phyloP scores from a whole-genome alignment of 495 filamentous ascomycete species.

The Annulohypoxylon bovei region DNA sequence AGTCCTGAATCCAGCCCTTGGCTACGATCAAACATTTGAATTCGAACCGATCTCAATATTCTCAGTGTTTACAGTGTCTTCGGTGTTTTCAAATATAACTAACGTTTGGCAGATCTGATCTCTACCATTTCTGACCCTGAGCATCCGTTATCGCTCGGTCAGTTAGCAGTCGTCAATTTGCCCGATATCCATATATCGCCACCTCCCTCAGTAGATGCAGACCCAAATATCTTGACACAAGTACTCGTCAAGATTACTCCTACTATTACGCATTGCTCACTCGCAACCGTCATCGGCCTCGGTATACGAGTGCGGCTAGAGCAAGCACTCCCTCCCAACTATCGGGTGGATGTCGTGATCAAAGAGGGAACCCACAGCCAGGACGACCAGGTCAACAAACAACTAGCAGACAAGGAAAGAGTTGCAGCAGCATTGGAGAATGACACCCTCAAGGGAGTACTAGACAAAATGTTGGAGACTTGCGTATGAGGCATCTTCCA shows the following conservation, averaged over 20 bases:
- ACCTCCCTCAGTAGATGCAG: conserved; percentile 64
- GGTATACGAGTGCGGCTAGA: conserved; percentile 92
- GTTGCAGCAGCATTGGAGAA: conserved; percentile 97
- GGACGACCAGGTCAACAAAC: conserved; percentile 94
- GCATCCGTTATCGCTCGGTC: conserved; percentile 91
- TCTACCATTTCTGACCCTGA: conserved; percentile 95
- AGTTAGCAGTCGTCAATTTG: conserved; percentile 91
- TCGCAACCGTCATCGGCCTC: conserved; percentile 95
- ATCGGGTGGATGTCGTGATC: conserved; percentile 90
- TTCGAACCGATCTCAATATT: background rate
- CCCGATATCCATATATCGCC: conserved; percentile 86
- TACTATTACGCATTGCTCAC: conserved; percentile 96
- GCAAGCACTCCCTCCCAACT: conserved; percentile 90
- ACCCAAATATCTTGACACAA: conserved; percentile 54
- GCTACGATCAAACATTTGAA: conserved; percentile 8
- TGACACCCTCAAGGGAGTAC: conserved; percentile 82
- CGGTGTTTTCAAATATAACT: conserved; percentile 43
- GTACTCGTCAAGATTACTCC: conserved; percentile 85
- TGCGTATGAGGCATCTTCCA: conserved; percentile 57
- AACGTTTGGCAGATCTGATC: conserved; percentile 78
- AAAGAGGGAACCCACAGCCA: conserved; percentile 96
- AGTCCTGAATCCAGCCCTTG: conserved; percentile 13
- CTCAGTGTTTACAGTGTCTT: too few relatives aligned
- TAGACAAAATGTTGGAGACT: conserved; percentile 92
- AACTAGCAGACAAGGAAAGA: conserved; percentile 93